phyloP scores from a whole-genome alignment of 1,284 basidiomycete genomes.

The Mycosarcoma maydis region DNA sequence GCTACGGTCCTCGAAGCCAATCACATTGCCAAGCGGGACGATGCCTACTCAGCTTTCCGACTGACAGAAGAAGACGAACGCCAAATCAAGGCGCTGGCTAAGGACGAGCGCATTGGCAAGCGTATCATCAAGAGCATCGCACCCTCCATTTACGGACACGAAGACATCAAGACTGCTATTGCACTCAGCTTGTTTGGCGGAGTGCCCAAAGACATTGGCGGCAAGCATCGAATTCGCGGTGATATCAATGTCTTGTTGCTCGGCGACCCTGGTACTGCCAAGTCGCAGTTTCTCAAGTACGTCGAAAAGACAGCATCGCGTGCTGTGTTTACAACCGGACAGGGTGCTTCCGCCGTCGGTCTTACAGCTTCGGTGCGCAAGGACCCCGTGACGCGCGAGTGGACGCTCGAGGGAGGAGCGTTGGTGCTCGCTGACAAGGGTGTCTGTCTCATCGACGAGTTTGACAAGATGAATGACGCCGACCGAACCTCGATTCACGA shows the following conservation, averaged over 20 bases:
- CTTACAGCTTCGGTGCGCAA: conserved; percentile 97
- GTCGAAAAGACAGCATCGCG: conserved; percentile 96
- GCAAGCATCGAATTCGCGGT: conserved; percentile 94
- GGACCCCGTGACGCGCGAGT: conserved; percentile 95
- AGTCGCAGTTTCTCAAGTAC: conserved; percentile 99
- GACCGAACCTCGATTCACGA: conserved; percentile 92
- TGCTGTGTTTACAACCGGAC: conserved; percentile 97
- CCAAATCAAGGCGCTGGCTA: conserved; percentile 83
- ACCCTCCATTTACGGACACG: conserved; percentile 97
- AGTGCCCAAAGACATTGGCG: conserved; percentile 91
- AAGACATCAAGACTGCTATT: conserved; percentile 97
- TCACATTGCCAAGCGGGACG: conserved; percentile 86
- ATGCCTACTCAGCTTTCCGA: conserved; percentile 90
- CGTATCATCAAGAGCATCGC: conserved; percentile 98
- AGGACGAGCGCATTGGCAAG: conserved; percentile 93
- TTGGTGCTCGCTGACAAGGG: conserved; percentile 98
- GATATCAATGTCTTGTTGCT: conserved; percentile 96
- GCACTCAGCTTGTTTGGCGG: conserved; percentile 95
- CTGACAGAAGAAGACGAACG: conserved; percentile 96
- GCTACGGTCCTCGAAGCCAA: conserved; percentile 98
- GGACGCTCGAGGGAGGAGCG: conserved; percentile 98
- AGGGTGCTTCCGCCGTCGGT: conserved; percentile 97
- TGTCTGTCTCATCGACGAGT: conserved; percentile 98
- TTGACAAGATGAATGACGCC: conserved; percentile 99
- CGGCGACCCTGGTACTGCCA: conserved; percentile 97